Percentiles rank a stretch among this genome's conserved stretches.
These are phyloP conservation scores for Laetiporus sulphureus DNA, from an alignment of 1,284 basidiomycete species.

Conservation along the genomic window DNA sequence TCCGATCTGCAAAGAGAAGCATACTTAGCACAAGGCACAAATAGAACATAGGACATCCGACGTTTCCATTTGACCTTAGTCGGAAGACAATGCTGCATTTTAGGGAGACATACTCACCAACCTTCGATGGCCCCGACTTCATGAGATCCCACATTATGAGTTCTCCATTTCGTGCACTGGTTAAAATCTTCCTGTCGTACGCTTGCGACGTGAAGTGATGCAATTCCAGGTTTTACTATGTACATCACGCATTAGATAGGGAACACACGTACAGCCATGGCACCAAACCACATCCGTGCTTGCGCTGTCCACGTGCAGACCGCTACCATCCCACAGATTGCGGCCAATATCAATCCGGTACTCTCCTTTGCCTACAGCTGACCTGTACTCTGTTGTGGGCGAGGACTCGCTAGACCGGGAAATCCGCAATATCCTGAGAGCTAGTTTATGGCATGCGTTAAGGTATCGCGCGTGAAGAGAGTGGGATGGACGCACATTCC, in stretches of 20 bases:
- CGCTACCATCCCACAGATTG: conserved; percentile 69
- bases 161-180: conserved; percentile 79
- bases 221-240: too few relatives aligned
- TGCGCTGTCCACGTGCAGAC: conserved; percentile 67
- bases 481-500: conserved; percentile 51
- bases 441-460: conserved; percentile 28
- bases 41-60: too few relatives aligned
- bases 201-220: conserved; percentile 38
- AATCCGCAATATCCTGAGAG: conserved; percentile 58
- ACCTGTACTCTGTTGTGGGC: conserved; percentile 40
- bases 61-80: too few relatives aligned
- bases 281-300: conserved; percentile 82
- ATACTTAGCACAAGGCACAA: too few relatives aligned
- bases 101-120: conserved; percentile 57
- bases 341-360: conserved; percentile 59
- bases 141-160: conserved; percentile 82
- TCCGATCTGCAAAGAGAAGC: conserved; percentile 44
- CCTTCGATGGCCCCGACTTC: conserved; percentile 60
- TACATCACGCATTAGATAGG: too few relatives aligned
- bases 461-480: neutral
- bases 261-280: conserved; percentile 53
- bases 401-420: conserved; percentile 33
- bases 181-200: conserved; percentile 75
- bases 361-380: conserved; percentile 47
- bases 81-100: too few relatives aligned